These are phyloP conservation scores for Gleditsia sinensis DNA, from an alignment of 306 rosid species.

Conservation along the genomic window DNA sequence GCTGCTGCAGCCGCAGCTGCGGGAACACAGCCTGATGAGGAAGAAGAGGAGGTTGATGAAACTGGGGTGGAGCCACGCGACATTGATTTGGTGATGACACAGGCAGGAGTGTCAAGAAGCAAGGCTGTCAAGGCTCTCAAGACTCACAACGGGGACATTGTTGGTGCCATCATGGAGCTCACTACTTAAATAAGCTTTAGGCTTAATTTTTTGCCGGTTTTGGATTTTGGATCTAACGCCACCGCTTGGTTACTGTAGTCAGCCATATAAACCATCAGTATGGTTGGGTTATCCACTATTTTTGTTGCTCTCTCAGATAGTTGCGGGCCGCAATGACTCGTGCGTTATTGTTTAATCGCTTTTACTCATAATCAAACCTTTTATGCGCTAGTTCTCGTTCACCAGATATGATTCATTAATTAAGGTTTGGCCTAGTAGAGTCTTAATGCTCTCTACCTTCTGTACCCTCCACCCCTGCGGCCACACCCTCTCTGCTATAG, in stretches of 20 bases:
- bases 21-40: conserved; percentile 60
- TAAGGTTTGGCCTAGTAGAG: neutral
- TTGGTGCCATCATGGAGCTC: conserved; percentile 91
- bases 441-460: neutral
- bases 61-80: conserved; percentile 75
- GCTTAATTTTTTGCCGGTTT: conserved; percentile 9
- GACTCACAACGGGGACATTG: conserved; percentile 81
- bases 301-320: conserved; percentile 33
- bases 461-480: neutral
- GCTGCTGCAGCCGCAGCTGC: conserved; percentile 46
- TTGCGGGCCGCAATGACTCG: conserved; percentile 8
- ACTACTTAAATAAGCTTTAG: conserved; percentile 51
- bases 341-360: conserved; percentile 18
- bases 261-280: conserved; percentile 26
- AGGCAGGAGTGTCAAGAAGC: conserved; percentile 82
- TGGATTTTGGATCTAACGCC: conserved; percentile 32
- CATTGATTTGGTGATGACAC: conserved; percentile 92
- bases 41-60: conserved; percentile 76
- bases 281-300: conserved; percentile 37
- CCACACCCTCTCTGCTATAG: neutral
- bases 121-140: conserved; percentile 94
- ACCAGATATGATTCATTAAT: neutral
- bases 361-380: conserved; percentile 7
- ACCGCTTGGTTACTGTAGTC: conserved; percentile 37
- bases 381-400: conserved; percentile 1